Conservation (phyloP, 2,329 filamentous ascomycete genomes). For the Claviceps quebecensis region DNA sequence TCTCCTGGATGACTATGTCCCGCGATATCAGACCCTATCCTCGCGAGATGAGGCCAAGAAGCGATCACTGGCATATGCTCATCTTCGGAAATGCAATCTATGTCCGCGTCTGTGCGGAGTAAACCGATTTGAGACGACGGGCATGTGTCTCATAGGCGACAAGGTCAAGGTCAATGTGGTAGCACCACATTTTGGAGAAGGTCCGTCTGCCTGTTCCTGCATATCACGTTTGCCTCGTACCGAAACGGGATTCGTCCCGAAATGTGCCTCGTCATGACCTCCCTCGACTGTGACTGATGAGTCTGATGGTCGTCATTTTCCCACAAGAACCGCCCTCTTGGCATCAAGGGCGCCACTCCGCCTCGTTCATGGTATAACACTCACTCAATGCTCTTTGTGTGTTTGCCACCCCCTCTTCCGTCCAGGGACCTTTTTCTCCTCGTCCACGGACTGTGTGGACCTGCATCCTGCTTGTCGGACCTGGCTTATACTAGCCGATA, state of each 20-base stretch:
- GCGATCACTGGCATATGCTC: constrained; percentile 56
- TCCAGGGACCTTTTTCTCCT: neutral
- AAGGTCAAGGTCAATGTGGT: constrained; percentile 72
- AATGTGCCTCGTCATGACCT: neutral
- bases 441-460: neutral
- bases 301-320: neutral
- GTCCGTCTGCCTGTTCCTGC: constrained; percentile 14
- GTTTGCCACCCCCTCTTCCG: neutral
- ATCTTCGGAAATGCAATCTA: constrained; percentile 66
- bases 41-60: constrained; percentile 59
- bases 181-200: constrained; percentile 73
- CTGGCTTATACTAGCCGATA: neutral
- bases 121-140: constrained; percentile 67
- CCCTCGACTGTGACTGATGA: no score
- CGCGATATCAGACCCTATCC: constrained; percentile 56
- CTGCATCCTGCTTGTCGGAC: neutral
- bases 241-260: neutral
- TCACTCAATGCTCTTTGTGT: neutral
- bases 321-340: no score
- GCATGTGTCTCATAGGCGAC: constrained; percentile 63
- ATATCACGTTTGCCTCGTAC: neutral
- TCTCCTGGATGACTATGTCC: constrained; percentile 60
- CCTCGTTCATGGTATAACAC: no score
- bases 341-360: no score
- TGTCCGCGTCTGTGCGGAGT: constrained; percentile 66